Base-by-base conservation (phyloP, 805 yeast genomes). In the Wickerhamomyces pijperi region DNA sequence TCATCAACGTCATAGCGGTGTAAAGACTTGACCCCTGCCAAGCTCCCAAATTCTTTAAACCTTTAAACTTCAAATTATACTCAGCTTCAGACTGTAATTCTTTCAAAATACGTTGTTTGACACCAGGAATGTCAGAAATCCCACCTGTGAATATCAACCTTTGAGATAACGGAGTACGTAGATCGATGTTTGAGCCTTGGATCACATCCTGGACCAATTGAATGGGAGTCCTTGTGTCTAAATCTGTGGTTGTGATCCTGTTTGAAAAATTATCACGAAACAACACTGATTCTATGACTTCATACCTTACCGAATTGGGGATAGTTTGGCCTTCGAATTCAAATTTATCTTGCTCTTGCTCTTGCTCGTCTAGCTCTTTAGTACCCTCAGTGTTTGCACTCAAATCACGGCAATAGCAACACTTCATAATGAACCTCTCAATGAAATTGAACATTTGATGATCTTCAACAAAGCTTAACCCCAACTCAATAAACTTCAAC, bases 21-120 rank as follows among this genome's bases (percentile, higher is more conserved):
- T 50, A 54, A 2, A 54, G 37, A 34, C 58, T 53, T 3, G 55
- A 46, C 6, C 58, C 58, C 28, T 45, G 41, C 55, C 55, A 54
- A 1, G 56, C 35, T 1, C 55, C 56, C 21, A 51, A 32, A 1
- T 50, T 32, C 9, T 36, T 37, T 2, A 53, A 46, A 1, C 42
- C 41, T 13, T 25, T 25, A 14, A 25, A 4, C 13, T 31, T 25
- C 29, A 25, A 14, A 25, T 4, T 8, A 25, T 25, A 5, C 36
- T 7, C 23, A 39, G 12, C 32, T 37, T 1, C 36, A 19, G 2
- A 13, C 14, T 25, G 12, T 1, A 53, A 21, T 16, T 48, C 43
- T 2, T 39, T 17, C 9, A 54, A n/a, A 1, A 54, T 19, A 2
- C 46, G 28, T 3, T 43, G 9, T 19, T 45, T 54, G 16, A 53